These are phyloP conservation scores for Solanum peruvianum DNA, from an alignment of 257 asterid species.

Conservation along the genomic window DNA sequence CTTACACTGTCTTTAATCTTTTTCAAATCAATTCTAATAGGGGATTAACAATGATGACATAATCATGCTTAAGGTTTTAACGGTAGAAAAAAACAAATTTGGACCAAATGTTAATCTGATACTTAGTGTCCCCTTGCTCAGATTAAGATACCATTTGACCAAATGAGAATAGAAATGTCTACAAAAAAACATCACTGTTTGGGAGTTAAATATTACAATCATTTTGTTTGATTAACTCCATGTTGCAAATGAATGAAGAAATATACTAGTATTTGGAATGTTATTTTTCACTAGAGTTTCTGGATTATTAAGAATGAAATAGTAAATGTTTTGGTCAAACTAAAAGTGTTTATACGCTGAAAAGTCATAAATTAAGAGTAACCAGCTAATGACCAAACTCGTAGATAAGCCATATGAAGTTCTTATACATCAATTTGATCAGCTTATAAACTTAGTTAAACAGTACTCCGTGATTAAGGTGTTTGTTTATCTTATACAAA, in stretches of 20 bases:
- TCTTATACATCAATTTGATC: not conserved
- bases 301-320: not conserved
- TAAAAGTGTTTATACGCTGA: not conserved
- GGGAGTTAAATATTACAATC: not conserved
- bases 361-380: not conserved
- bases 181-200: not conserved
- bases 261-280: not conserved
- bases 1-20: not conserved
- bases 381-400: not conserved
- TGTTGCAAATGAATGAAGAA: not conserved
- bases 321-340: not conserved
- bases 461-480: not conserved
- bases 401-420: not conserved
- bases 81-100: not conserved
- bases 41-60: not conserved
- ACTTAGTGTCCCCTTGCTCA: not conserved
- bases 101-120: not conserved
- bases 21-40: not conserved
- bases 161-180: not conserved
- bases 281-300: not conserved
- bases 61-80: not conserved
- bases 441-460: not conserved
- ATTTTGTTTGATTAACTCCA: not conserved
- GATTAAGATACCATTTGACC: not conserved
- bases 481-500: not conserved